Percentiles rank a stretch among this genome's conserved stretches.
Evolutionary conservation across 768 basidiomycete genomes (phyloP).

Genomic region (Boletus rubroflammeus): DNA sequence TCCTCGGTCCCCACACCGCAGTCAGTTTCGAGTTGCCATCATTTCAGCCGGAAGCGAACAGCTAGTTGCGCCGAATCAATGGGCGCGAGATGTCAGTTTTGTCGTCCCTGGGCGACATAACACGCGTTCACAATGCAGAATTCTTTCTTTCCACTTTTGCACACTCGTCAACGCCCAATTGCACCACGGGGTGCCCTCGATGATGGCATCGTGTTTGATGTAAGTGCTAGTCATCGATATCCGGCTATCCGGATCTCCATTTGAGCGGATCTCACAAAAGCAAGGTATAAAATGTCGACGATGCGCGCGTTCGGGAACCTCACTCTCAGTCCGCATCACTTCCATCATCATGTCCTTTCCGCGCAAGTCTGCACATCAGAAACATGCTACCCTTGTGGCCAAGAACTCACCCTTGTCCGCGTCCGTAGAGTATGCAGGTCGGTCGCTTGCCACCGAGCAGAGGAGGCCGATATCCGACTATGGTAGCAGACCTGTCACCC

Average conservation of each 20-base stretch:
- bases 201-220: constrained; percentile 13
- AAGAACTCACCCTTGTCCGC: constrained; percentile 14
- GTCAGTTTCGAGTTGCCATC: too few species aligned
- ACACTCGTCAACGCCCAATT: background rate
- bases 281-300: constrained; percentile 13
- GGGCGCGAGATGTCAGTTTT: background rate
- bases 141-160: constrained; percentile 10
- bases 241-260: constrained; percentile 3
- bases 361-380: constrained; percentile 7
- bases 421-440: constrained; percentile 6
- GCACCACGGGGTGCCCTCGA: constrained; percentile 4
- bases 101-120: background rate
- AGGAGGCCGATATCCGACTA: constrained; percentile 19
- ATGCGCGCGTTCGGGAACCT: background rate
- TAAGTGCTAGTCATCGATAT: background rate
- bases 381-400: constrained; percentile 3
- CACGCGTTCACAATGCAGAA: constrained; percentile 2
- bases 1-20: background rate
- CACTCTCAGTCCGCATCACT: background rate
- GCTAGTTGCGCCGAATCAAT: background rate
- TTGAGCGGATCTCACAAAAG: background rate
- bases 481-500: constrained; percentile 19
- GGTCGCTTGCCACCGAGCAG: constrained; percentile 4
- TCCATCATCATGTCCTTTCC: constrained; percentile 17
- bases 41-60: constrained; percentile 4